A percentile compares a stretch with the other conserved stretches of the same genome.
phyloP scores from a whole-genome alignment of 1,284 basidiomycete species.

The Stygiomarasmius scandens region DNA sequence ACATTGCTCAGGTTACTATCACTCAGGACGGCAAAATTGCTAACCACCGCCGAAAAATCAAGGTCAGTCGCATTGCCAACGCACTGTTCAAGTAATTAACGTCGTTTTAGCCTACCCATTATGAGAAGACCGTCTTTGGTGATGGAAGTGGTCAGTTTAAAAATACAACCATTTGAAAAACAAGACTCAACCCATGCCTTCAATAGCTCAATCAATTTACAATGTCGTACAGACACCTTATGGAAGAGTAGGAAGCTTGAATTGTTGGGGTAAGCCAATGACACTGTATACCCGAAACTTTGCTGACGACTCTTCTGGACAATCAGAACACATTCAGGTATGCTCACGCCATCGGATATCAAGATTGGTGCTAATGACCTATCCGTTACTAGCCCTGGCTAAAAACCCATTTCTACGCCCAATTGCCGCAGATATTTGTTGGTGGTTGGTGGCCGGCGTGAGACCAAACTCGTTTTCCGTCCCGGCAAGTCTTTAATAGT shows the following conservation, averaged over 20 bases:
- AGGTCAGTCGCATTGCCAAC: conserved; percentile 19
- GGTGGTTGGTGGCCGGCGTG: conserved; percentile 31
- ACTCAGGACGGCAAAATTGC: conserved; percentile 30
- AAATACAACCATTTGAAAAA: no score
- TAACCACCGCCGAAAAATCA: conserved; percentile 36
- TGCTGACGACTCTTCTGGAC: no score
- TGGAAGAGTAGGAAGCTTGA: conserved; percentile 31
- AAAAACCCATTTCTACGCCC: conserved; percentile 32
- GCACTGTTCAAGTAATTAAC: not conserved
- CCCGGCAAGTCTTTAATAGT: not conserved
- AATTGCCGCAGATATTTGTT: conserved; percentile 31
- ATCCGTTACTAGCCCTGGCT: conserved; percentile 34
- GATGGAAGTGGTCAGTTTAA: conserved; percentile 29
- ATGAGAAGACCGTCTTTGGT: conserved; percentile 33
- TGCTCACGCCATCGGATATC: not conserved
- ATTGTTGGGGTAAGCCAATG: conserved; percentile 29
- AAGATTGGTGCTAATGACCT: no score
- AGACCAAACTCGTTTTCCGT: not conserved
- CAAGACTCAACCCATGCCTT: not conserved
- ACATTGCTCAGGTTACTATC: conserved; percentile 34
- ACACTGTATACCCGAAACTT: no score
- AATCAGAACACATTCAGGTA: conserved; percentile 29
- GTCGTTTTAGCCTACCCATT: conserved; percentile 27
- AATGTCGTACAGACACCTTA: conserved; percentile 33
- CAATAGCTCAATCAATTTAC: conserved; percentile 28